These are phyloP conservation scores for Solanum chiquidenum DNA, from an alignment of 257 asterid genomes.

Conservation along the genomic window DNA sequence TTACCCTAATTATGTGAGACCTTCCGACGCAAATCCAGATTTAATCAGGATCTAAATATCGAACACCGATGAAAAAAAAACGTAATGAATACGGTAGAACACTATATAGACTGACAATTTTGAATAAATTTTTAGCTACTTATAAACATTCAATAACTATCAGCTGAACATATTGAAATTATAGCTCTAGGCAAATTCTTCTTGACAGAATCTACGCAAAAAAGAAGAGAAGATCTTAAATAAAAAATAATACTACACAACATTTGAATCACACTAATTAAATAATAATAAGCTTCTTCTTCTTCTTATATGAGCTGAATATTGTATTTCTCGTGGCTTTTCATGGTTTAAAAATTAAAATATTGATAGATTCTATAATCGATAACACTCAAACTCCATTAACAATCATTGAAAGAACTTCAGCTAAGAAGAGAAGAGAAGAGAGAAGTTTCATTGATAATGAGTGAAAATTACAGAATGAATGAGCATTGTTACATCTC, in stretches of 20 bases:
- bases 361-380: too few species aligned
- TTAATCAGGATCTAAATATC: accelerated
- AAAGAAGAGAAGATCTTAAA: neutral
- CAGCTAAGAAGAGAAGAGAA: too few species aligned
- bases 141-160: neutral
- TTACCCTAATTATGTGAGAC: neutral
- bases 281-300: neutral
- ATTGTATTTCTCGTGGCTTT: neutral
- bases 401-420: too few species aligned
- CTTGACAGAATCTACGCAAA: neutral
- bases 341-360: neutral
- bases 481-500: too few species aligned
- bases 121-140: neutral
- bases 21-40: accelerated
- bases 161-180: neutral
- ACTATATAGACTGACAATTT: neutral
- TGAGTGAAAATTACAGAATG: too few species aligned
- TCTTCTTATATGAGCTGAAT: neutral
- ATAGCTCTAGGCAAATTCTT: neutral
- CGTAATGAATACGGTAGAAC: neutral
- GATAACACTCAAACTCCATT: too few species aligned
- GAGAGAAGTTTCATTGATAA: too few species aligned
- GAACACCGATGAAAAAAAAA: accelerated
- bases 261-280: neutral
- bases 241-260: neutral